Evolutionary conservation across 108 stramenopile species (phyloP), one percentile per base, ranked within the genome.

Genomic region (Aurantiochytrium sp.): DNA sequence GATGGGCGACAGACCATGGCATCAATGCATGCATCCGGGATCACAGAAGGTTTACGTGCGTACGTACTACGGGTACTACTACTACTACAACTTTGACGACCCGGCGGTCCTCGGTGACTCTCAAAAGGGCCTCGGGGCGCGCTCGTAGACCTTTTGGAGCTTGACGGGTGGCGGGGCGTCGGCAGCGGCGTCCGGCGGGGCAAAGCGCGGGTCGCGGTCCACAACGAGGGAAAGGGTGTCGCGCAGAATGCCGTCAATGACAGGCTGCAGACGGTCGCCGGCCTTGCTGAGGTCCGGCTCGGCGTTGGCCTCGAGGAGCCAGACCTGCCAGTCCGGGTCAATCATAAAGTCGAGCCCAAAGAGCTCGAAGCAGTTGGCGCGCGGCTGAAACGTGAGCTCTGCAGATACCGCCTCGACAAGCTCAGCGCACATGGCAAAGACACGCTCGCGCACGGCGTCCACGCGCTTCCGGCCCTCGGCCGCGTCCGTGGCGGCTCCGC

Each of bases 291-390:
- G 73, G 24, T 81, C 73, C 15, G 73, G 73, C 45, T 81, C 73
- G 3, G 73, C 73, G 32, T 81, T 81, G 27, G 73, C 73, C 73
- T 81, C 73, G 10, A 81, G 39, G 6, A 81, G 30, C 39, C 45
- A 81, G 27, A 81, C 73, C 6, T 24, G 27, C 73, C 73, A 81
- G 30, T 81, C 45, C 6, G 73, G 73, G 45, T 41, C 45, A 48
- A 81, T 81, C 73, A 81, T 81, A 30, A 81, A 81, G 30, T 81
- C 73, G 2, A 81, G 73, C n/a, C 73, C 73, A 48, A 81, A 81
- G 45, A 81, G 73, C 30, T 81, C 73, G 3, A 81, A 81, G 39
- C 73, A 81, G 39, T 81, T 81, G 3, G 39, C 45, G 17, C 73
- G 39, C 6, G 73, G 39, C 45, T 81, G 73, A 30, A 81, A 81